Base-by-base conservation (phyloP, 2,329 filamentous ascomycete genomes). In the Penicillium glabrum region DNA sequence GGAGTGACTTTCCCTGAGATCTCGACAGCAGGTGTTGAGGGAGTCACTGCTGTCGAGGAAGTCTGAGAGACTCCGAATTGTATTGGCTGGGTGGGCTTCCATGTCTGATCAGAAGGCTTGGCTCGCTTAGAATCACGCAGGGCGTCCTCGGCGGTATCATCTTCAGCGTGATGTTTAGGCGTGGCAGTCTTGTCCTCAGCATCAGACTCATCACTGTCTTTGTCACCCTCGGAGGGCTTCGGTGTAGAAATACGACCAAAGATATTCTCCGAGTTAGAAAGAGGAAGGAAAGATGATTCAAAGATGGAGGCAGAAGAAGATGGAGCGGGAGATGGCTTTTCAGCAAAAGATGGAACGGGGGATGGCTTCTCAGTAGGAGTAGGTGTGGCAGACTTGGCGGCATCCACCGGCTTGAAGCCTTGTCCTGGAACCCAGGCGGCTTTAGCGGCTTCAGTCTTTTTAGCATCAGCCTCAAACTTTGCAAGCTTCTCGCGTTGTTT, bases 21-120 rank as follows among this genome's bases (percentile, higher is more conserved):
- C 3, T 23, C 27, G 5, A 14, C 8, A 21, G 33, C 47, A 50
- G 47, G 33, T n/a, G 61, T 64, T 49, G 63, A 55, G 23, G 68
- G 71, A 16, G 39, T 41, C 19, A 8, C 26, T 26, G 26, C 7
- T 26, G 26, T 64, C 50, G 62, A 55, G 24, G 68, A 70, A n/a
- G 39, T 41, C 19, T 58, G 61, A n/a, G 71, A 73, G 56, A 23
- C 39, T 23, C 39, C 39, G 13, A 82, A 82, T 52, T 80, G 80
- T 63, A 82, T 80, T 5, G 79, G 77, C 4, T 72, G 75, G 44
- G 75, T 73, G 8, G 70, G 70, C 60, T 79, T 80, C 79, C 79
- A 82, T 3, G 79, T 81, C 49, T 81, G 72, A 60, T 82, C 77
- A 23, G 56, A 57, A 41, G 47, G 57, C 48, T 69, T 68, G 5